phyloP scores from a whole-genome alignment of 768 basidiomycete genomes.

The Gymnopilus junonius region DNA sequence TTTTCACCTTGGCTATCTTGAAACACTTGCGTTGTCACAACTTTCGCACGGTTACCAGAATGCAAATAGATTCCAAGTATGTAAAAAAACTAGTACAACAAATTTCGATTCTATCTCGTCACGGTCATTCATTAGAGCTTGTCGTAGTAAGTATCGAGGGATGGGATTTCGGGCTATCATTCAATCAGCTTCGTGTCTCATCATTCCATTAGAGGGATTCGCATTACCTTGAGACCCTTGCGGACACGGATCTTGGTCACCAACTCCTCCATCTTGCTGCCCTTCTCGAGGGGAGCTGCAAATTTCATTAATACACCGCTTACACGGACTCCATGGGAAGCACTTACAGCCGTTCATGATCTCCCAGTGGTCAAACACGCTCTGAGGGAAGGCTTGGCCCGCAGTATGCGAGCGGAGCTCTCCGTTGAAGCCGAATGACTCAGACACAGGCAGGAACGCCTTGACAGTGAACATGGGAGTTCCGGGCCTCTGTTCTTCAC shows the following conservation, averaged over 20 bases:
- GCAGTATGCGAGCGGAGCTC: slow-evolving; percentile 90
- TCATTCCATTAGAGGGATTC: neutral
- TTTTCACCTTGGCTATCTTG: slow-evolving; percentile 6
- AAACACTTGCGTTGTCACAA: slow-evolving; percentile 25
- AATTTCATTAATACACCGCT: slow-evolving; percentile 3
- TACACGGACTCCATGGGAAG: neutral
- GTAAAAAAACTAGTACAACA: slow-evolving; percentile 18
- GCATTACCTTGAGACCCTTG: slow-evolving; percentile 92
- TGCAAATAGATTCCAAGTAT: slow-evolving; percentile 23
- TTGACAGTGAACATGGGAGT: slow-evolving; percentile 93
- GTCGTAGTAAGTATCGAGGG: slow-evolving; percentile 92
- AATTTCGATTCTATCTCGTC: slow-evolving; percentile 17
- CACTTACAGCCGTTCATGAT: slow-evolving; percentile 78
- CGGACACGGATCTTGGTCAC: slow-evolving; percentile 82
- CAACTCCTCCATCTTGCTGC: slow-evolving; percentile 87
- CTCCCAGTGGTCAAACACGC: slow-evolving; percentile 94
- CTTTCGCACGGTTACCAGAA: slow-evolving; percentile 17
- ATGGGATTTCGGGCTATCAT: slow-evolving; percentile 80
- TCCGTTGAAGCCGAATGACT: slow-evolving; percentile 98
- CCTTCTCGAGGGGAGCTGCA: slow-evolving; percentile 83
- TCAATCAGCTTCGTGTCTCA: neutral
- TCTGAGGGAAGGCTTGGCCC: slow-evolving; percentile 98
- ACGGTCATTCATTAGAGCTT: slow-evolving; percentile 61
- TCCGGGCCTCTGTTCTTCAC: slow-evolving; percentile 99
- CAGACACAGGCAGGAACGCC: slow-evolving; percentile 91